A percentile compares a stretch with the other conserved stretches of the same genome.
phyloP scores from a whole-genome alignment of 441 rosid genomes.

The Aquilaria agallochum region DNA sequence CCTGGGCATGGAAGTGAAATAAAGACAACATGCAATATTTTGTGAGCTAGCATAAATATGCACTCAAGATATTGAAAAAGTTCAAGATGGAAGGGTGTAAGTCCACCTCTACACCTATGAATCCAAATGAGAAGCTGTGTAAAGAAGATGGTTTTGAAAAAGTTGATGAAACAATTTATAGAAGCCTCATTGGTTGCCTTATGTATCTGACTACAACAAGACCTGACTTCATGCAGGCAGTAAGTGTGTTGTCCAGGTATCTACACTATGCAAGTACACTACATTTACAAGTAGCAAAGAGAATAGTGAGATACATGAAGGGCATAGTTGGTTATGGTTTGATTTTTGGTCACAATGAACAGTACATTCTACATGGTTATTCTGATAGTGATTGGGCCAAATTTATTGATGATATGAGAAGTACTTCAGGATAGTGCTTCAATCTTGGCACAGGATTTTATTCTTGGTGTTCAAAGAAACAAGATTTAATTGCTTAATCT shows the following conservation, averaged over 20 bases:
- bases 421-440: neutral
- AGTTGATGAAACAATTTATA: neutral
- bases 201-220: neutral
- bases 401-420: neutral
- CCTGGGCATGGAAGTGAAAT: neutral
- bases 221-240: neutral
- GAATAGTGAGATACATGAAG: neutral
- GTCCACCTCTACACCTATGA: neutral
- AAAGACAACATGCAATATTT: neutral
- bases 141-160: neutral
- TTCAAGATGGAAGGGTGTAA: neutral
- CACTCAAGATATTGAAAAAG: neutral
- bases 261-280: neutral
- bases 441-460: neutral
- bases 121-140: neutral
- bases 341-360: neutral
- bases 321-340: neutral
- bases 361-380: neutral
- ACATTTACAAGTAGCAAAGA: neutral
- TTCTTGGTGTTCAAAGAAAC: neutral
- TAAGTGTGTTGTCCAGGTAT: neutral
- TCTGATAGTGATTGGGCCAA: neutral
- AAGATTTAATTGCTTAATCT: neutral
- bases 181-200: neutral
- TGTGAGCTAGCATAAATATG: neutral